These are phyloP conservation scores for Penicillium thymicola DNA, from an alignment of 2,329 filamentous ascomycete species.

Conservation along the genomic window DNA sequence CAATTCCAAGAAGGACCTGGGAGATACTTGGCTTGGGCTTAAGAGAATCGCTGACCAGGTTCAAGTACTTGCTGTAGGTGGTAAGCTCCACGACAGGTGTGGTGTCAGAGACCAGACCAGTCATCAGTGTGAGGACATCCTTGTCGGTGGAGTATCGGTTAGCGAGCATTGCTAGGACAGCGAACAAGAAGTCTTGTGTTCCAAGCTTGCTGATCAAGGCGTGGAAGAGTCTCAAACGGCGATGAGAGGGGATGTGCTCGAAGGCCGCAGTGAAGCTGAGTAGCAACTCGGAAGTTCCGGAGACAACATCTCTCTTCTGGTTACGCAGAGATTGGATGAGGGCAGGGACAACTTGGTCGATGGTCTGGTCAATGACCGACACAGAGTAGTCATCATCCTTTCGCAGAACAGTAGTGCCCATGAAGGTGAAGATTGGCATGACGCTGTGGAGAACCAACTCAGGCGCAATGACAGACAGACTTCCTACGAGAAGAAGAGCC, in stretches of 20 bases:
- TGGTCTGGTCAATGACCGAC: conserved; percentile 90
- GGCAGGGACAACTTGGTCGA: conserved; percentile 89
- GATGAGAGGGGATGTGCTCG: conserved; percentile 88
- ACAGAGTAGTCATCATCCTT: conserved; percentile 97
- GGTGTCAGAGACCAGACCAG: conserved; percentile 70
- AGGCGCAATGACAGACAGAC: conserved; percentile 79
- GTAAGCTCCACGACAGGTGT: conserved; percentile 69
- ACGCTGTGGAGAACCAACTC: conserved; percentile 93
- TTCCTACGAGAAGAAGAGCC: conserved; percentile 81
- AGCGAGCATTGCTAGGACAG: conserved; percentile 82
- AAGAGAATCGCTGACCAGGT: conserved; percentile 71
- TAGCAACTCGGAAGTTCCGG: conserved; percentile 83
- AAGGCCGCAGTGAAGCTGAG: conserved; percentile 95
- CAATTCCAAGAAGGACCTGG: conserved; percentile 65
- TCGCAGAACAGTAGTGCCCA: conserved; percentile 84
- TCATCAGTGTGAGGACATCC: conserved; percentile 69
- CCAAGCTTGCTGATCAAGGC: conserved; percentile 83
- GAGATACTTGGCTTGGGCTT: conserved; percentile 72
- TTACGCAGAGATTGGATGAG: conserved; percentile 80
- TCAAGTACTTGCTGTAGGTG: conserved; percentile 72
- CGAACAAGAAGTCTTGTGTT: conserved; percentile 80
- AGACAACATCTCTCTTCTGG: conserved; percentile 71
- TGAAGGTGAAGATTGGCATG: conserved; percentile 99
- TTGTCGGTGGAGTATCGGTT: conserved; percentile 80
- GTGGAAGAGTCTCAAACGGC: conserved; percentile 76